phyloP scores from a whole-genome alignment of 164 flowering plant species.

The Magnolia sinica region DNA sequence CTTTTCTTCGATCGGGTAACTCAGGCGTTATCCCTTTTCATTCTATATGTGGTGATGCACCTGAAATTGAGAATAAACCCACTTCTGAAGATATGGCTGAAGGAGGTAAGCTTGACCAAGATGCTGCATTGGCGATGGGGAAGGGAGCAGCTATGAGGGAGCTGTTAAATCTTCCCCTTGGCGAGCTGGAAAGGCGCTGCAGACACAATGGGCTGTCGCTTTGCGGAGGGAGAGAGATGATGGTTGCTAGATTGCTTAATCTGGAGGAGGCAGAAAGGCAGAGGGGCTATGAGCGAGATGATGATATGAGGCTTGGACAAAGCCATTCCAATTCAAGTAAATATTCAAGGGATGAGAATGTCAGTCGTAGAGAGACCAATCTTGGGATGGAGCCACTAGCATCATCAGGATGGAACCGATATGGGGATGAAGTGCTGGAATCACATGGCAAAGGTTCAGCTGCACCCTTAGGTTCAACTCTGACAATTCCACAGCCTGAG shows the following conservation, averaged over 20 bases:
- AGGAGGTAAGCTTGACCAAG: conserved; percentile 56
- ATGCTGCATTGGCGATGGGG: conserved; percentile 94
- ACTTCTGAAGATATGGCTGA: conserved; percentile 43
- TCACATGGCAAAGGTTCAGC: conserved; percentile 30
- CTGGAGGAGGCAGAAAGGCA: conserved; percentile 95
- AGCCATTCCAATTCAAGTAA: conserved; percentile 46
- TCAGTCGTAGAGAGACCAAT: conserved; percentile 35
- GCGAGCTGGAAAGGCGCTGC: conserved; percentile 96
- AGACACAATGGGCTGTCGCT: conserved; percentile 95
- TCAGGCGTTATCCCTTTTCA: conserved; percentile 88
- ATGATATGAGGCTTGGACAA: conserved; percentile 59
- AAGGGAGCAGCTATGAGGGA: conserved; percentile 88
- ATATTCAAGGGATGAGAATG: conserved; percentile 30
- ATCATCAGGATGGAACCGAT: conserved; percentile 49
- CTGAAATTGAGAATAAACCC: conserved; percentile 64
- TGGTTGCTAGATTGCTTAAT: conserved; percentile 94
- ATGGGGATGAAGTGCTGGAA: conserved; percentile 42
- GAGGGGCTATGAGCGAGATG: conserved; percentile 65
- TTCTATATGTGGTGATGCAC: conserved; percentile 89
- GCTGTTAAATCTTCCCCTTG: conserved; percentile 70
- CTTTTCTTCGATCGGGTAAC: conserved; percentile 84
- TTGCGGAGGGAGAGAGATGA: conserved; percentile 92
- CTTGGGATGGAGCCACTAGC: conserved; percentile 39
- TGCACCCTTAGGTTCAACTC: conserved; percentile 32
- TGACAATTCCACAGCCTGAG: conserved; percentile 61